Evolutionary conservation across 169 alveolate genomes (phyloP), one percentile per base, ranked within the genome.

Genomic region (Amoebophrya sp.): DNA sequence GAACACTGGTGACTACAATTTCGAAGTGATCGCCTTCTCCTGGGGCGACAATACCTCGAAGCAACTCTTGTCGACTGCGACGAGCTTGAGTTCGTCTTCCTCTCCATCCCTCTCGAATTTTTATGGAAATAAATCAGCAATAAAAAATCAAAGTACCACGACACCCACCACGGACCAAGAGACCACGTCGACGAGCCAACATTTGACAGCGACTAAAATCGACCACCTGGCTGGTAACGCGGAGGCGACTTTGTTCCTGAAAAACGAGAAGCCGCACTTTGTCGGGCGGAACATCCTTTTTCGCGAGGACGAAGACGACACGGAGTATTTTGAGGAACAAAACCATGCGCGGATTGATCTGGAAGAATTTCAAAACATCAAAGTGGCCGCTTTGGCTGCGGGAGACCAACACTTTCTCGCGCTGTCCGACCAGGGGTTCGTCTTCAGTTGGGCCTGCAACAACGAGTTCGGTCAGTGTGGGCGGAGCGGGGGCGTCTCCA

Each of bases 381-480:
- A 7, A 7, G 32, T 66, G 7, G 83, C 83, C 10, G 83, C 83
- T 7, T 25, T 66, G 35, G 83, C 39, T 2, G 29, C 39, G 32
- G 83, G 83, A 2, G 83, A 66, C 35, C 83, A 66, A 25, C 83
- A 66, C 32, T 66, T 66, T 66, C 83, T 66, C 39, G 83, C 83
- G 32, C 35, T 66, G 35, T 25, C 83, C 29, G 83, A 66, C 7
- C 32, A 66, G 10, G 83, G 83, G 7, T 25, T 66, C 32, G 83
- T 66, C 10, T 66, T 66, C 32, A 66, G 83, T 66, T 66, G 83
- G 83, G 83, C 83, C 83, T 66, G 35, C 83, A 66, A 25, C 35
- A 66, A 66, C 32, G 83, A 66, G 83, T 66, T 66, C 83, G 83
- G 83, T 2, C 83, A 66, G 35, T 66, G 83, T 25, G 83, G 83